Conservation (phyloP, 2,329 filamentous ascomycete genomes). For the Emericellopsis atlantica region DNA sequence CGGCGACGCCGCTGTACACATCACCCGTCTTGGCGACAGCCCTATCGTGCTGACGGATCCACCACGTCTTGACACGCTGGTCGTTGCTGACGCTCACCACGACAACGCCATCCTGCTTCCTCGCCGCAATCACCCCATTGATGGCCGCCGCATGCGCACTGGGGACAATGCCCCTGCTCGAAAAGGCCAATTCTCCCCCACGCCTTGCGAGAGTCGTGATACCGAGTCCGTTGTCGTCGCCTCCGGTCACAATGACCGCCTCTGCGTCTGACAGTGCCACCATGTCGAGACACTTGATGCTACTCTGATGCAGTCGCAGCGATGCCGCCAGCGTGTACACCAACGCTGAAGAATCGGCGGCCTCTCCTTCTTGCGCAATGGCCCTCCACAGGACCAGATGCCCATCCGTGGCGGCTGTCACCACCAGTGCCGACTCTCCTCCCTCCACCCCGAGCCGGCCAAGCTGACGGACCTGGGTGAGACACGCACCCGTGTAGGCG, state of each 20-base stretch:
- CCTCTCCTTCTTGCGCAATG: constrained; percentile 1
- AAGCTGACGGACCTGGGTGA: constrained; percentile 51
- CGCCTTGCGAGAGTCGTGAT: constrained; percentile 25
- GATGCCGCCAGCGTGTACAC: constrained; percentile 16
- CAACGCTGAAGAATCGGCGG: constrained; percentile 1
- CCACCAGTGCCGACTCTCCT: constrained; percentile 29
- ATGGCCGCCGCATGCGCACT: constrained; percentile 61
- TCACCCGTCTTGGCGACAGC: constrained; percentile 30
- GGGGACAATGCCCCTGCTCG: constrained; percentile 12
- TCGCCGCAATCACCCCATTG: constrained; percentile 34
- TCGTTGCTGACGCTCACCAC: constrained; percentile 44
- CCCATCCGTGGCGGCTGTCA: constrained; percentile 76
- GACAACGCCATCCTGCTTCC: constrained; percentile 7
- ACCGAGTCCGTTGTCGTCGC: constrained; percentile 77
- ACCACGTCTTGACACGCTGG: constrained; percentile 46
- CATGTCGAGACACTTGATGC: constrained; percentile 55
- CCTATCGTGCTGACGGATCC: constrained; percentile 12
- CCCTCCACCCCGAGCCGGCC: constrained; percentile 7
- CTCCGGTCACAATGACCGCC: constrained; percentile 57
- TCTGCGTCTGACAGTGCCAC: constrained; percentile 1
- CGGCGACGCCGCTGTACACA: constrained; percentile 45
- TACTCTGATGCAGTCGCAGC: constrained; percentile 60
- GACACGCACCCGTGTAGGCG: constrained; percentile 58
- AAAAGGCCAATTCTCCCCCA: constrained; percentile 10
- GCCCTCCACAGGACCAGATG: constrained; percentile 35